These are phyloP conservation scores for Colletotrichum magnum DNA, from an alignment of 2,329 filamentous ascomycete genomes.

Conservation along the genomic window DNA sequence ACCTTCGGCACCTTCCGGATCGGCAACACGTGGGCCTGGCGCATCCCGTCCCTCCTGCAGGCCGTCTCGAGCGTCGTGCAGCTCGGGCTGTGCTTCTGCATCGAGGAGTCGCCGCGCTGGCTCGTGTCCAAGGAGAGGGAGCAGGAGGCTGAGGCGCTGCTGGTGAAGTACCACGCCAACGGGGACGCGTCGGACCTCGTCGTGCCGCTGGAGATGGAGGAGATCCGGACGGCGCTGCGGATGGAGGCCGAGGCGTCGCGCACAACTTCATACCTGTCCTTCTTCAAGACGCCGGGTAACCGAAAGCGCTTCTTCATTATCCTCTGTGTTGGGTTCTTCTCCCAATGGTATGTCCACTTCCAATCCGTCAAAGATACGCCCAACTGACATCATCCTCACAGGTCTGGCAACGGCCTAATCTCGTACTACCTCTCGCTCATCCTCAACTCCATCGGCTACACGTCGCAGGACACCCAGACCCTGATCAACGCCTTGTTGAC, in stretches of 20 bases:
- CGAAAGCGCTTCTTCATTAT: conserved; percentile 60
- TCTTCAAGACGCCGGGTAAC: conserved; percentile 42
- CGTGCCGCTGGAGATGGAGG: conserved; percentile 53
- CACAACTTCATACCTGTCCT: conserved; percentile 41
- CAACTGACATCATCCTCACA: conserved; percentile 50
- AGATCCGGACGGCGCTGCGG: conserved; percentile 37
- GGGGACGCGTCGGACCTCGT: conserved; percentile 63
- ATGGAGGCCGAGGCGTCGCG: conserved; percentile 37
- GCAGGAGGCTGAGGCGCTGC: conserved; percentile 50
- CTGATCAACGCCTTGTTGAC: conserved; percentile 49
- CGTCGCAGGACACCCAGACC: conserved; percentile 45
- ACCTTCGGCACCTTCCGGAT: conserved; percentile 39
- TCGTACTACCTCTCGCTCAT: conserved; percentile 56
- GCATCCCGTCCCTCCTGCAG: conserved; percentile 34
- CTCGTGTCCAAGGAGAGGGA: conserved; percentile 49
- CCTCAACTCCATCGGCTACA: conserved; percentile 50
- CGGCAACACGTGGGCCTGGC: conserved; percentile 35
- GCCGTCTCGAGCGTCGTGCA: conserved; percentile 29
- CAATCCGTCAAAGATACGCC: conserved; percentile 1
- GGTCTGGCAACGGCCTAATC: conserved; percentile 49
- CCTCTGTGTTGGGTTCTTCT: conserved; percentile 65
- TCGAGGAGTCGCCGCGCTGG: conserved; percentile 52
- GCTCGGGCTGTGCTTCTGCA: conserved; percentile 33
- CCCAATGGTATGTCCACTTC: conserved; percentile 39
- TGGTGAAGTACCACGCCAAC: conserved; percentile 64